Evolutionary conservation across 2,329 filamentous ascomycete genomes (phyloP), one percentile per base, ranked within the genome.

Genomic region (Fusarium pseudoanthophilum): DNA sequence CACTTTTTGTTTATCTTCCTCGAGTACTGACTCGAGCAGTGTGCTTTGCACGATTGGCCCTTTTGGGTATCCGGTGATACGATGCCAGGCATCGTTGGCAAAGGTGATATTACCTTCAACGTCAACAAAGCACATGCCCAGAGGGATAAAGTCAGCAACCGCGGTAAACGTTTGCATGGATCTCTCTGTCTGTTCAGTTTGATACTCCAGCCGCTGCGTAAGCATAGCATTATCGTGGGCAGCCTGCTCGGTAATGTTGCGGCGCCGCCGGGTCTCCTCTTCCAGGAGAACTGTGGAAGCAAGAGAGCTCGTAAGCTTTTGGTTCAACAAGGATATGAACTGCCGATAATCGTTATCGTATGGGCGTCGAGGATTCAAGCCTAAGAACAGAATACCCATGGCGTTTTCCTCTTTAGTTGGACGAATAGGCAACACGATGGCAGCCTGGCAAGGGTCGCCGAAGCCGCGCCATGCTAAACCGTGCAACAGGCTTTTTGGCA

Each of bases 331-430:
- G 20, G 85, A 89, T 24, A 93, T 85, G 74, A 92, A 94, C 14
- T 92, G 86, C 46, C 87, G 87, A 76, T 94, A 94, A 70, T 93
- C 91, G 67, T 92, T 90, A 75, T 94, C 92, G 71, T 92, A 94
- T 0, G 92, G 92, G 46, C 91, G 84, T 48, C 92, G 84, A 11
- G 92, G 91, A 75, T 94, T 94, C 15, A 94, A 84, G 3, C 91
- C 92, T 46, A 94, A 84, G 20, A 94, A 85, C 8, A 95, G 82
- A 69, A 94, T 89, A 0, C 91, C 92, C 66, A 93, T 86, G 2
- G 89, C 89, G 15, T 87, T 86, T 62, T 93, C 91, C 34, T 85
- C 90, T 6, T 90, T 92, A 0, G 91, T 87, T 10, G 86, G 90
- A 61, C 92, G 90, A 45, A 94, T 91, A 1, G 92, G 92, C 71